phyloP scores from a whole-genome alignment of 495 filamentous ascomycete species.

The Penicillium macrosclerotiorum region DNA sequence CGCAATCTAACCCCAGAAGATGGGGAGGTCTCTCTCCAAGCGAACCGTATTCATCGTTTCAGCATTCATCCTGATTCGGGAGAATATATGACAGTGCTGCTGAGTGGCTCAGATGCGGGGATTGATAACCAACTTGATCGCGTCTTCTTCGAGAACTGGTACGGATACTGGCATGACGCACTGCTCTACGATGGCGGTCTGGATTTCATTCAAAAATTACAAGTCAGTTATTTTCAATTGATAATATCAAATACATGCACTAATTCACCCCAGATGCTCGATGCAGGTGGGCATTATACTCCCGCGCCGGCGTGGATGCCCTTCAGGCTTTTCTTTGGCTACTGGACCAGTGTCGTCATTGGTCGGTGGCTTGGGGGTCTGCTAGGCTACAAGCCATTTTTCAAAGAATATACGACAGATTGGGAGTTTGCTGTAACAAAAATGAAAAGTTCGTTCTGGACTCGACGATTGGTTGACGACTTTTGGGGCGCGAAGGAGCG shows the following conservation, averaged over 20 bases:
- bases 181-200: constrained; percentile 36
- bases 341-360: constrained; percentile 39
- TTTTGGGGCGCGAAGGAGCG: too few species aligned
- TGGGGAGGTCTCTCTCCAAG: constrained; percentile 9
- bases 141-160: constrained; percentile 57
- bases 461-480: too few species aligned
- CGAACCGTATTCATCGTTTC: constrained; percentile 9
- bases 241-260: too few species aligned
- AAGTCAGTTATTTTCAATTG: constrained; percentile 31
- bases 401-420: constrained; percentile 49
- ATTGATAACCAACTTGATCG: constrained; percentile 33
- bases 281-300: constrained; percentile 48
- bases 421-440: constrained; percentile 46
- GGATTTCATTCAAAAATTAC: constrained; percentile 45
- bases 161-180: constrained; percentile 49
- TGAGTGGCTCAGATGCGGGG: constrained; percentile 13
- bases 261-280: constrained; percentile 34
- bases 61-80: constrained; percentile 6
- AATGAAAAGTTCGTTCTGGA: constrained; percentile 40
- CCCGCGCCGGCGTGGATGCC: constrained; percentile 47
- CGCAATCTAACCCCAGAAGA: constrained; percentile 6
- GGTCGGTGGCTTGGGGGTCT: constrained; percentile 51
- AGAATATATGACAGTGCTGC: constrained; percentile 8
- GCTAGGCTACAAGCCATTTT: constrained; percentile 53
- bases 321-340: constrained; percentile 33